Conservation (phyloP, 768 basidiomycete species). For the Gyrodon lividus region DNA sequence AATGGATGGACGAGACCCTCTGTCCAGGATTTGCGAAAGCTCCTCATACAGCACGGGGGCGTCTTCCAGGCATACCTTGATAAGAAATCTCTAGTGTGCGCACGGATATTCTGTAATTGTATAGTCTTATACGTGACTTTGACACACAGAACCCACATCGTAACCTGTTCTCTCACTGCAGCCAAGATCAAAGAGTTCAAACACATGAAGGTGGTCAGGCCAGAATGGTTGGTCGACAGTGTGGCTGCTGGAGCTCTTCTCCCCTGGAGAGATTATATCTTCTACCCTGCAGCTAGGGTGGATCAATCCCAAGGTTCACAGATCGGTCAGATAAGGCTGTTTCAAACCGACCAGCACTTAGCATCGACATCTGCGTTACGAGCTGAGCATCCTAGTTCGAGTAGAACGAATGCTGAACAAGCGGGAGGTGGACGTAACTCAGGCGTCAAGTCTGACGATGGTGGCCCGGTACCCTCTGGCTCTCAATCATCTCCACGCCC, state of each 20-base stretch:
- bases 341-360: conserved; percentile 6
- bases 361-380: background rate
- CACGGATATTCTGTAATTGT: background rate
- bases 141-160: conserved; percentile 73
- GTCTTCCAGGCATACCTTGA: conserved; percentile 81
- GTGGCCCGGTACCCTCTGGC: background rate
- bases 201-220: conserved; percentile 85
- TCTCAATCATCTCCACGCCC: conserved; percentile 17
- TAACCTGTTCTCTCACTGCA: conserved; percentile 88
- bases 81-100: conserved; percentile 71
- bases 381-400: background rate
- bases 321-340: conserved; percentile 18
- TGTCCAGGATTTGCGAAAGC: conserved; percentile 75
- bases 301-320: conserved; percentile 50
- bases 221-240: conserved; percentile 87
- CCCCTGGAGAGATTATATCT: conserved; percentile 79
- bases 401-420: background rate
- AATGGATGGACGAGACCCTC: conserved; percentile 91
- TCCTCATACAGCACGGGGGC: conserved; percentile 84
- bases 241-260: conserved; percentile 63
- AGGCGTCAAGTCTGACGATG: background rate
- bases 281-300: conserved; percentile 45
- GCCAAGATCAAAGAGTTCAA: conserved; percentile 88
- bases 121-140: background rate
- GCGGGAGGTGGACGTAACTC: conserved; percentile 4